A percentile compares a stretch with the other conserved stretches of the same genome.
Conservation (phyloP, 371 early-diverging fungal species). For the Mucor circinelloides region DNA sequence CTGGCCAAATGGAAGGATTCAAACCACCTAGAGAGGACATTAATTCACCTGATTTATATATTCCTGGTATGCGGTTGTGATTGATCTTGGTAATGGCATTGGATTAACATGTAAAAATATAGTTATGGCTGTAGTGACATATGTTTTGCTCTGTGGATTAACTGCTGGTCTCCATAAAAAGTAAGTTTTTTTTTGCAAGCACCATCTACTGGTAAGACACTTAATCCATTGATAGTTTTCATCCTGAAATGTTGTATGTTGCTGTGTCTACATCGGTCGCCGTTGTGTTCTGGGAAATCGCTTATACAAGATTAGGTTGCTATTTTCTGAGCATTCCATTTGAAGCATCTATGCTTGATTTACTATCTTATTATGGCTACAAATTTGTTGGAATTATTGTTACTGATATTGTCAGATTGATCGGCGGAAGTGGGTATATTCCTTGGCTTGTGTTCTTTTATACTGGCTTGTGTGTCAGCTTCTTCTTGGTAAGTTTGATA, state of each 20-base stretch:
- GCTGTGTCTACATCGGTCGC: conserved; percentile 89
- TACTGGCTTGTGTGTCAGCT: conserved; percentile 78
- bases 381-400: conserved; percentile 89
- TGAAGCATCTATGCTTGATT: conserved; percentile 87
- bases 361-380: conserved; percentile 93
- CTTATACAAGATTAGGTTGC: conserved; percentile 81
- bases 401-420: conserved; percentile 53
- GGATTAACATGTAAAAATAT: background rate
- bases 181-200: conserved; percentile 39
- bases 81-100: background rate
- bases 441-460: conserved; percentile 75
- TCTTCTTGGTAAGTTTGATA: conserved; percentile 47
- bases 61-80: conserved; percentile 68
- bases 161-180: conserved; percentile 64
- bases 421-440: conserved; percentile 54
- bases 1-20: conserved; percentile 86
- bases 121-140: conserved; percentile 95
- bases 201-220: background rate
- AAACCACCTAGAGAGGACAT: conserved; percentile 88
- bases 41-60: conserved; percentile 98
- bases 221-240: conserved; percentile 63
- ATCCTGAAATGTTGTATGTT: conserved; percentile 88
- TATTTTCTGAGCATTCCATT: conserved; percentile 89
- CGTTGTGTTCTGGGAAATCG: conserved; percentile 79
- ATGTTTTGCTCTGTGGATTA: conserved; percentile 88